phyloP scores from a whole-genome alignment of 257 asterid genomes.

The Nicotiana tomentosiformis region DNA sequence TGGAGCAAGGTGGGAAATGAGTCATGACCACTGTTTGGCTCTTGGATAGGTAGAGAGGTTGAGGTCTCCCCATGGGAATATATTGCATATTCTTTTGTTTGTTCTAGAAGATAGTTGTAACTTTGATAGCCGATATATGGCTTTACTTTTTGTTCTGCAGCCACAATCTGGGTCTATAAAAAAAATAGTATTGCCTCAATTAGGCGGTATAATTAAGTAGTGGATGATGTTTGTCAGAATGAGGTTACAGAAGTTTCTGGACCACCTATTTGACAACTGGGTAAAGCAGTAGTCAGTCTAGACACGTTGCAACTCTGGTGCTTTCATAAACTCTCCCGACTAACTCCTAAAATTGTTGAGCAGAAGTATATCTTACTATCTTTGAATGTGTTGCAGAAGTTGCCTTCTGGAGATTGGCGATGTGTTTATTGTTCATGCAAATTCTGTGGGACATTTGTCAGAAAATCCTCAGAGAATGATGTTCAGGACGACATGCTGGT shows the following conservation, averaged over 20 bases:
- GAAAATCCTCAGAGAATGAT: constrained; percentile 30
- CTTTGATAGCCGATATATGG: background rate
- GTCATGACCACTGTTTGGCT: background rate
- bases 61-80: background rate
- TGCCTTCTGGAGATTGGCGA: constrained; percentile 89
- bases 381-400: constrained; percentile 30
- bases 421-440: constrained; percentile 91
- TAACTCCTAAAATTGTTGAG: background rate
- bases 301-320: background rate
- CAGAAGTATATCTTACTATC: constrained; percentile 4
- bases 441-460: constrained; percentile 64
- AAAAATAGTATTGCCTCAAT: background rate
- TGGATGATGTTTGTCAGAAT: constrained; percentile 3
- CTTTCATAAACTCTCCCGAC: background rate
- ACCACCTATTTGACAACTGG: background rate
- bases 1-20: background rate
- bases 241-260: background rate
- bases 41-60: background rate
- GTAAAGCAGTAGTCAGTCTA: background rate
- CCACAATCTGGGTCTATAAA: background rate
- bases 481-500: constrained; percentile 23
- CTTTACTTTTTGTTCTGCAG: background rate
- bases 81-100: background rate
- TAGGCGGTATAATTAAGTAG: background rate
- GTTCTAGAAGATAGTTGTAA: background rate